Evolutionary conservation across 2,329 filamentous ascomycete genomes (phyloP).

Genomic region (Triangularia verruculosa): DNA sequence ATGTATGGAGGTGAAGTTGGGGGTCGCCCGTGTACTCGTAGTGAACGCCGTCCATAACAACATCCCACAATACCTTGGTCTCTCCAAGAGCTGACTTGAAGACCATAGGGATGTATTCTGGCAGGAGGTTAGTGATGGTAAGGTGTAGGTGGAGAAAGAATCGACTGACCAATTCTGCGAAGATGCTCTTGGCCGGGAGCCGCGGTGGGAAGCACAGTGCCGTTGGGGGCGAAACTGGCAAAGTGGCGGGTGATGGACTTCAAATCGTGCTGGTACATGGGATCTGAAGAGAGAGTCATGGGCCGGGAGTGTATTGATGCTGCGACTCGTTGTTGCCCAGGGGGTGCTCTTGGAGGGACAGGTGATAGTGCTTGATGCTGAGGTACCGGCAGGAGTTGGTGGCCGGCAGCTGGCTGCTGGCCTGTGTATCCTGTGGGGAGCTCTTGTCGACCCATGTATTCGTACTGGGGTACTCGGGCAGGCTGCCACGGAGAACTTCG

Average conservation of each 20-base stretch:
- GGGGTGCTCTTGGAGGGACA: background rate
- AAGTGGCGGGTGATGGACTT: background rate
- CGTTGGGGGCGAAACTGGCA: no score
- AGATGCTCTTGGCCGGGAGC: no score
- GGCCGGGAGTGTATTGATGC: background rate
- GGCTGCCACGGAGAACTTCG: background rate
- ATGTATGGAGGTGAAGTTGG: background rate
- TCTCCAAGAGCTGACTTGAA: background rate
- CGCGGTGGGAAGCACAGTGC: no score
- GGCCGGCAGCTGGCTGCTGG: background rate
- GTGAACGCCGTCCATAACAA: background rate
- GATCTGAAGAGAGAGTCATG: background rate
- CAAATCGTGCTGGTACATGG: background rate
- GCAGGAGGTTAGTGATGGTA: background rate
- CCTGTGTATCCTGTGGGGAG: background rate
- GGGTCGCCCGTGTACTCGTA: background rate
- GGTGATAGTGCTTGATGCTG: no score
- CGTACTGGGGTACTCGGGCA: background rate
- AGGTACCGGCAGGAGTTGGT: background rate
- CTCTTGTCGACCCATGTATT: background rate
- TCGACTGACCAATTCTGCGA: background rate
- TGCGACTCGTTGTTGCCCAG: background rate
- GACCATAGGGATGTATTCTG: background rate
- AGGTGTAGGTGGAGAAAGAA: background rate
- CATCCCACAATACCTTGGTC: background rate